Base-by-base conservation (phyloP, 495 filamentous ascomycete species). In the Tuber magnatum region DNA sequence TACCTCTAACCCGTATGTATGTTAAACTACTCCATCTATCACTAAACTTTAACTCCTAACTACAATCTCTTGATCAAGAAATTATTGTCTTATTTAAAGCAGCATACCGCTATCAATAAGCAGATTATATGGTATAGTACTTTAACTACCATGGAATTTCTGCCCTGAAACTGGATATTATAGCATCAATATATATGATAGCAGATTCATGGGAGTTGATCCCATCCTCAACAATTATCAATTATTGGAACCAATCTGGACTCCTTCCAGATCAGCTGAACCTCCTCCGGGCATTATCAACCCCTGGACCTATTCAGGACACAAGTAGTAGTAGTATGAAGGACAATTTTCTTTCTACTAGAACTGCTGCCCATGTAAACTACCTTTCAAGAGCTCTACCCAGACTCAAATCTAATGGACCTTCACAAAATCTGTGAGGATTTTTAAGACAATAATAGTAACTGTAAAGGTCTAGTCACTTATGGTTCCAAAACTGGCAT, bases 11-110 rank as follows among this genome's bases (percentile, higher is more conserved):
- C 16, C 42, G 77, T 20, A 78, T 74, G 20, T 75, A 79, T 35
- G 73, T 80, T 68, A 80, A 76, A 10, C 51, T 80, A 28, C 75
- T 79, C 68, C 79, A 79, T 56, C 70, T 80, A 10, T 77, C 78
- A 12, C 76, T 73, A 18, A 80, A 80, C 51, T 80, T 77, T 32
- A 73, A 77, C 2, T 46, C 77, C 32, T 35, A 75, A 22, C 51
- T 80, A 3, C 77, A 80, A 68, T 77, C 78, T 4, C 71, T 80
- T 1, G 74, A 65, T 43, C 72, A 73, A 43, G 78, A 77, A 4
- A 70, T 80, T 41, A 80, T 80, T 35, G 38, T 38, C 12, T 48
- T 71, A 7, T 79, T 80, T 38, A 80, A 80, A 38, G 73, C 78
- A 16, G 74, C 77, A n/a, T 43, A 43, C 42, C 10, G 3, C 10